Evolutionary conservation across 1,139 yeast genomes (phyloP).

Genomic region (Taiozyma sp.): DNA sequence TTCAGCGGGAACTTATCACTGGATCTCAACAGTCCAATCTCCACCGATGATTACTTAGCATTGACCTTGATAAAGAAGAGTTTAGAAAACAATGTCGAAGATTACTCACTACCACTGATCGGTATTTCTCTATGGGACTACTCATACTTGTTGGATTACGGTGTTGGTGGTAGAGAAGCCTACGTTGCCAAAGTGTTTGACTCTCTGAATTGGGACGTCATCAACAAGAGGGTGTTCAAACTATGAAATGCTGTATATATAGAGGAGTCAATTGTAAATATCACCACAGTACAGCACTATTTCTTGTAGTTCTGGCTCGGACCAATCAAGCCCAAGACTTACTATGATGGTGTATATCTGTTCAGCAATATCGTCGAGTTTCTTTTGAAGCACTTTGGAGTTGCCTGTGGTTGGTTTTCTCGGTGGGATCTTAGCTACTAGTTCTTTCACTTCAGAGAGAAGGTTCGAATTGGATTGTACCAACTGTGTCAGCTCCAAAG

Average conservation of each 20-base stretch:
- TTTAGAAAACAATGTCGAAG: slow-evolving; percentile 37
- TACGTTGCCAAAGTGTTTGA: slow-evolving; percentile 77
- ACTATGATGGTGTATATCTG: slow-evolving; percentile 26
- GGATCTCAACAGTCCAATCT: slow-evolving; percentile 73
- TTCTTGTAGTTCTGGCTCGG: slow-evolving; percentile 25
- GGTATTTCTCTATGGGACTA: slow-evolving; percentile 86
- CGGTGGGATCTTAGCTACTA: not conserved
- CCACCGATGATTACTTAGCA: slow-evolving; percentile 45
- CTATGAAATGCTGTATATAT: slow-evolving; percentile 1
- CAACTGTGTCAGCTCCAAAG: not conserved
- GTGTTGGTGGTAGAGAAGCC: slow-evolving; percentile 67
- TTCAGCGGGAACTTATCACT: slow-evolving; percentile 60
- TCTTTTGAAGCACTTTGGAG: not conserved
- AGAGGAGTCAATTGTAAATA: slow-evolving; percentile 2
- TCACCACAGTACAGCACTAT: slow-evolving; percentile 28
- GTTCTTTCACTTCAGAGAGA: slow-evolving; percentile 3
- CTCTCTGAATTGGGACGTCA: slow-evolving; percentile 83
- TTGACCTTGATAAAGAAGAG: slow-evolving; percentile 40
- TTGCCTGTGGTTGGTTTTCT: too few species aligned
- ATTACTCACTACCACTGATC: slow-evolving; percentile 73
- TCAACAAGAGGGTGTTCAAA: slow-evolving; percentile 53
- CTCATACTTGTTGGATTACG: slow-evolving; percentile 80
- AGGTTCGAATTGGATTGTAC: slow-evolving; percentile 1
- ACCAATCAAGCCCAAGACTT: slow-evolving; percentile 23
- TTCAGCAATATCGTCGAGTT: slow-evolving; percentile 23